Evolutionary conservation across 2,329 filamentous ascomycete genomes (phyloP).

Genomic region (Penicillium sp.): DNA sequence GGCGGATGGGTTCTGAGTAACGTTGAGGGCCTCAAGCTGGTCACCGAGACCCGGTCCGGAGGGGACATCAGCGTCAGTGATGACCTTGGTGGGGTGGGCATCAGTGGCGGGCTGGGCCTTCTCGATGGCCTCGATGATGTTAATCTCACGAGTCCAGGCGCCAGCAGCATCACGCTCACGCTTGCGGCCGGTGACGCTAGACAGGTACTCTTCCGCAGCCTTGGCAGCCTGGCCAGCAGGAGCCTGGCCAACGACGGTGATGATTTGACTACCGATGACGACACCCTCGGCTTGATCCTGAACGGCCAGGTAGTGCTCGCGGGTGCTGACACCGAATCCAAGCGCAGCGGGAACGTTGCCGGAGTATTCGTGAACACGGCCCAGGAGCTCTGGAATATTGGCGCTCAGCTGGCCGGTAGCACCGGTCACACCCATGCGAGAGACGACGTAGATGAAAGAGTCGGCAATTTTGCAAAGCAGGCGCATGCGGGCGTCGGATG

Average conservation of each 20-base stretch:
- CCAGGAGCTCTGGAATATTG: constrained; percentile 77
- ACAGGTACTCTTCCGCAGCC: constrained; percentile 83
- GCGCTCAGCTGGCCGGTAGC: constrained; percentile 80
- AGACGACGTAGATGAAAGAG: constrained; percentile 98
- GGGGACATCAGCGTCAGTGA: constrained; percentile 59
- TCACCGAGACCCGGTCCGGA: constrained; percentile 72
- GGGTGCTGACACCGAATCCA: constrained; percentile 93
- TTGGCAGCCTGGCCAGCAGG: constrained; percentile 66
- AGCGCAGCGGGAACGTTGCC: constrained; percentile 88
- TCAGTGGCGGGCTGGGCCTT: constrained; percentile 57
- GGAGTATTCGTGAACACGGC: constrained; percentile 87
- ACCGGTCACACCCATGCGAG: constrained; percentile 93
- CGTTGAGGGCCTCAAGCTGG: constrained; percentile 80
- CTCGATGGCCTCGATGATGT: constrained; percentile 67
- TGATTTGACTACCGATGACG: constrained; percentile 94
- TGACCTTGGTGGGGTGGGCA: constrained; percentile 60
- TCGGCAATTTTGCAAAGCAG: constrained; percentile 94
- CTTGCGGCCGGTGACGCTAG: constrained; percentile 65
- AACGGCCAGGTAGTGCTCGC: constrained; percentile 88
- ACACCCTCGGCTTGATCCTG: constrained; percentile 86
- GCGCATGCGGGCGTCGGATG: constrained; percentile 90
- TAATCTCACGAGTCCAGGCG: constrained; percentile 63
- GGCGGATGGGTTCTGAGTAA: constrained; percentile 55
- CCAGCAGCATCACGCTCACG: constrained; percentile 48
- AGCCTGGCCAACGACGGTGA: constrained; percentile 74